phyloP scores from a whole-genome alignment of 352 stramenopile species.

The Pythium coloratum region DNA sequence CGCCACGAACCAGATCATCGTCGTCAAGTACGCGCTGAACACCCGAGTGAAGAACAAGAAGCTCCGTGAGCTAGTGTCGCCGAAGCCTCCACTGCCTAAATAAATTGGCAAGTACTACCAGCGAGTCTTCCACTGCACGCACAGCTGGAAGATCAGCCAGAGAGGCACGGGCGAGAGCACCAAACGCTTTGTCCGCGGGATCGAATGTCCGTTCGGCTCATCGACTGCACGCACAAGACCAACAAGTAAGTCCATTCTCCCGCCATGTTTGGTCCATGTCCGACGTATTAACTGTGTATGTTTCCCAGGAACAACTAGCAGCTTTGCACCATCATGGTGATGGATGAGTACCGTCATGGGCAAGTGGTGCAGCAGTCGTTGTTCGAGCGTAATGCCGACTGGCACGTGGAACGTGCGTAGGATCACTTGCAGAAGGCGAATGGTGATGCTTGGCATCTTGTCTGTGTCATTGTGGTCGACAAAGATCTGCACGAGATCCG shows the following conservation, averaged over 20 bases:
- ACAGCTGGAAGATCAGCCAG: neutral
- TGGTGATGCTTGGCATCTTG: neutral
- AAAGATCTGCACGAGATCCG: slow-evolving; percentile 25
- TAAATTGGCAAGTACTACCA: neutral
- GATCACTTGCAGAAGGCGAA: slow-evolving; percentile 5
- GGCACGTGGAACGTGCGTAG: slow-evolving; percentile 11
- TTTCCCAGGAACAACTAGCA: slow-evolving; percentile 18
- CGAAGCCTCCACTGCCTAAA: neutral
- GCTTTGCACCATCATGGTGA: slow-evolving; percentile 12
- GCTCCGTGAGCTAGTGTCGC: neutral
- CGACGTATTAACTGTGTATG: neutral
- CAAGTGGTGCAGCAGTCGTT: slow-evolving; percentile 13
- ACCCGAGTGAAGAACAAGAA: neutral
- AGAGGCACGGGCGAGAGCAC: neutral
- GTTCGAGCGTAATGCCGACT: slow-evolving; percentile 17
- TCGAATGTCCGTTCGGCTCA: neutral
- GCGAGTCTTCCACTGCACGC: neutral
- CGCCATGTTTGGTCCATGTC: neutral
- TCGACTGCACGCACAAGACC: slow-evolving; percentile 6
- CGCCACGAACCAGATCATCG: neutral
- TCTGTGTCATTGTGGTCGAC: slow-evolving; percentile 23
- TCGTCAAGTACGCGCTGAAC: neutral
- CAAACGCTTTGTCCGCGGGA: neutral
- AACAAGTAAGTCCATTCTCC: neutral
- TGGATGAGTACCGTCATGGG: slow-evolving; percentile 9